phyloP scores from a whole-genome alignment of 2,329 filamentous ascomycete species.

The Shiraia bambusicola region DNA sequence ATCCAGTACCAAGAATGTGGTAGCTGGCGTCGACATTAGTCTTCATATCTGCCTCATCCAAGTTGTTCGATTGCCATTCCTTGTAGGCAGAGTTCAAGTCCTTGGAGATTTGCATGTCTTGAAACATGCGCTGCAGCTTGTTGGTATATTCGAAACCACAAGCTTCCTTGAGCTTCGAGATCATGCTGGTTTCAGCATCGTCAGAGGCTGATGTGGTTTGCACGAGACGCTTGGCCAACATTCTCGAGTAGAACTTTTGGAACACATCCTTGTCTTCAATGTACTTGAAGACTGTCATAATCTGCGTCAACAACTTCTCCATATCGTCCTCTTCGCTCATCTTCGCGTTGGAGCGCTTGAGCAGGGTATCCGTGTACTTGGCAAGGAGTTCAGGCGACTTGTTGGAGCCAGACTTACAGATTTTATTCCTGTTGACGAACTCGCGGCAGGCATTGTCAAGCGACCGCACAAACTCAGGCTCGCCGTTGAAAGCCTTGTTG shows the following conservation, averaged over 20 bases:
- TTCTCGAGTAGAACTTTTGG: constrained; percentile 98
- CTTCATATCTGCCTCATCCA: constrained; percentile 66
- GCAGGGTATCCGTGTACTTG: constrained; percentile 89
- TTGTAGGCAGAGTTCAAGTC: constrained; percentile 90
- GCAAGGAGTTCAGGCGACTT: constrained; percentile 93
- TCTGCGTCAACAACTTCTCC: constrained; percentile 82
- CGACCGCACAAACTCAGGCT: constrained; percentile 94
- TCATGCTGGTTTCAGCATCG: constrained; percentile 98
- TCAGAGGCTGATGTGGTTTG: constrained; percentile 94
- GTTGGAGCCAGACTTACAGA: constrained; percentile 90
- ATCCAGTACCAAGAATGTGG: constrained; percentile 90
- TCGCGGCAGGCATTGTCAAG: constrained; percentile 96
- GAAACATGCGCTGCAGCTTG: constrained; percentile 99
- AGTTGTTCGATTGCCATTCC: constrained; percentile 68
- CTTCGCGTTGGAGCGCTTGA: constrained; percentile 84
- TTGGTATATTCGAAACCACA: constrained; percentile 99
- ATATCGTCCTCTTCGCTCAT: constrained; percentile 92
- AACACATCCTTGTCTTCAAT: constrained; percentile 99
- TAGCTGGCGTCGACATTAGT: constrained; percentile 81
- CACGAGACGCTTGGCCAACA: constrained; percentile 91
- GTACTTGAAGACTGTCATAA: constrained; percentile 99
- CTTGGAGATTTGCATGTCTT: constrained; percentile 98
- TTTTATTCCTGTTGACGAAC: constrained; percentile 96
- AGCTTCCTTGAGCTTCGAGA: constrained; percentile 96
- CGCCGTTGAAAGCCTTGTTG: constrained; percentile 87